Conservation (phyloP, 305 asterid species). For the Fraxinus ornus region DNA sequence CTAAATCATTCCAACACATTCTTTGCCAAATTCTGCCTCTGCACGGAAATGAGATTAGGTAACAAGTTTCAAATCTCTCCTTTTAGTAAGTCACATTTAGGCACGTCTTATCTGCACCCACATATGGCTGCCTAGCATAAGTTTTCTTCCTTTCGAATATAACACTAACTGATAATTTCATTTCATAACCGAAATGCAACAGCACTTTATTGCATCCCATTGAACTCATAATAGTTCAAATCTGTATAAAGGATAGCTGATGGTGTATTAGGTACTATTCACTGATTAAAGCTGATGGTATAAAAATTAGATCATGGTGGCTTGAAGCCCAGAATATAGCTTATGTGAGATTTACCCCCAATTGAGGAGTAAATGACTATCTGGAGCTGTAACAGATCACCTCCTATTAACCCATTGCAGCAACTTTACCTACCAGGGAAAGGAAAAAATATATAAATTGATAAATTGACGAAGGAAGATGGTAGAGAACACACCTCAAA, state of each 20-base stretch:
- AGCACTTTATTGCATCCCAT: neutral
- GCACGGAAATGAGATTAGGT: neutral
- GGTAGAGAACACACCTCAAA: conserved; percentile 38
- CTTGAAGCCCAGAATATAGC: neutral
- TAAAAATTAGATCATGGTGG: neutral
- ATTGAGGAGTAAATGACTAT: neutral
- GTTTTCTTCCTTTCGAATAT: too few species aligned
- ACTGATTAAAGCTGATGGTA: neutral
- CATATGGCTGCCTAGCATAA: neutral
- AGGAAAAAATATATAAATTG: neutral
- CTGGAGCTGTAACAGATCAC: neutral
- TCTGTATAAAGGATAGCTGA: neutral
- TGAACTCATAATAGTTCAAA: neutral
- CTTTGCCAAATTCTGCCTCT: neutral
- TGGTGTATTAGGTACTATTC: neutral
- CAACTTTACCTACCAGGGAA: neutral
- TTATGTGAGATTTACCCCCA: neutral
- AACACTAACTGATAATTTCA: neutral
- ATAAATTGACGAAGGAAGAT: neutral
- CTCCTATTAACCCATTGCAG: neutral
- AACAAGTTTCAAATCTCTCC: neutral
- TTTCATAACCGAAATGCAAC: neutral
- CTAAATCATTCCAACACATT: neutral
- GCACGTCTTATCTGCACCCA: neutral
- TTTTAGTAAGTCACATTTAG: neutral